phyloP scores from a whole-genome alignment of 2,329 filamentous ascomycete genomes.

The Fusarium irregulare region DNA sequence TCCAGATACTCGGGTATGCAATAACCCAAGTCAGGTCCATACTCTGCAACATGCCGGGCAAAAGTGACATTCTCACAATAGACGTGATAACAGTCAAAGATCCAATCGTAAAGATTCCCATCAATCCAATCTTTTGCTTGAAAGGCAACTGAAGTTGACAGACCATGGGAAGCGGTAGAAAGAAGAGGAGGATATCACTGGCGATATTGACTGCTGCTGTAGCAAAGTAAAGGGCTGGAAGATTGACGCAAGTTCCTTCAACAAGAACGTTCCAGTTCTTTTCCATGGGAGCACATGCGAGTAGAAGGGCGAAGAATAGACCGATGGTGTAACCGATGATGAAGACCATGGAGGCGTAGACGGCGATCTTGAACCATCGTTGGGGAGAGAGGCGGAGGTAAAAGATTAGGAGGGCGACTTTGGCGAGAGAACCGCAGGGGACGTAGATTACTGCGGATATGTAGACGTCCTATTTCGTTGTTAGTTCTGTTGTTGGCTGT shows the following conservation, averaged over 20 bases:
- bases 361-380: conserved; percentile 47
- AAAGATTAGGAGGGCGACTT: conserved; percentile 54
- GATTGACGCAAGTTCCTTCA: conserved; percentile 55
- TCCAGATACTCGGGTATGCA: conserved; percentile 46
- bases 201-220: conserved; percentile 61
- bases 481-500: background rate
- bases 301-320: conserved; percentile 51
- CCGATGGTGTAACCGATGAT: conserved; percentile 48
- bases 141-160: conserved; percentile 57
- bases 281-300: conserved; percentile 52
- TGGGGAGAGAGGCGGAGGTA: conserved; percentile 54
- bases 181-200: conserved; percentile 60
- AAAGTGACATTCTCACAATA: conserved; percentile 45
- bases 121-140: conserved; percentile 59
- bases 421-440: conserved; percentile 51
- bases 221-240: conserved; percentile 60
- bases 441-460: conserved; percentile 49
- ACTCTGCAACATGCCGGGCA: conserved; percentile 44
- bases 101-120: conserved; percentile 58
- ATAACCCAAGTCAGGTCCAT: conserved; percentile 48
- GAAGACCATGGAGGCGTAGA: conserved; percentile 48
- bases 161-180: conserved; percentile 60
- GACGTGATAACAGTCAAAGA: conserved; percentile 52
- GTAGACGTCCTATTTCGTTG: conserved; percentile 41
- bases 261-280: conserved; percentile 48